Evolutionary conservation across 768 basidiomycete genomes (phyloP), one percentile per base, ranked within the genome.

Genomic region (Phanerodontia chrysosporium): DNA sequence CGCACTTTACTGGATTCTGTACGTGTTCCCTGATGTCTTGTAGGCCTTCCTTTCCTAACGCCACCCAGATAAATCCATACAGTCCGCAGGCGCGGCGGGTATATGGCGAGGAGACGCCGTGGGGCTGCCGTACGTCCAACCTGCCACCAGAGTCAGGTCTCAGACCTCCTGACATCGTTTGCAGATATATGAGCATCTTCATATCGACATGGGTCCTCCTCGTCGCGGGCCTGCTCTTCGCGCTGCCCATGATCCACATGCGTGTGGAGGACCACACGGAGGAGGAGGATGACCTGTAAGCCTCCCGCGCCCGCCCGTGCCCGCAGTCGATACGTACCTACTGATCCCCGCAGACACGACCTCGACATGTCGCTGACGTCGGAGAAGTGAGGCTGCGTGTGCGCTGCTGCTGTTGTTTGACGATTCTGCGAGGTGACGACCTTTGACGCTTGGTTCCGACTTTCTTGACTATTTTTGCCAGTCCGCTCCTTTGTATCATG

Each of bases 1-100:
- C 90, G 0, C 81, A 90, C 67, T 87, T 93, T 65, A 76, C 85
- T 16, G 92, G 91, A 44, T 89, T 93, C 66, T 92, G 90, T 92
- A 68, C 65, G 87, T 59, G 6, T 25, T 10, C 12, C 25, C 22
- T 5, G 18, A 42, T 18, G 18, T 10, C 21, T 16, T 59, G 49
- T 24, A n/a, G 24, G 28, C 56, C 3, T 36, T 9, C 58, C 81
- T 48, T 10, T 2, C 1, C 48, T 29, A 51, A 45, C 32, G 35
- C 30, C 13, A 2, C 46, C 27, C 58, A 74, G 87, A 89, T 63
- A 89, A 92, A 68, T 85, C 85, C 2, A 74, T 90, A 45, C 89
- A 91, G 67, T 89, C 86, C 13, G 88, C 88, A 8, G 90, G 86
- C 60, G 89, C 83, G 22, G 89, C 87, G 2, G 87, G 83, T 42